Evolutionary conservation across 1,284 basidiomycete species (phyloP), one percentile per base, ranked within the genome.

Genomic region (Rhodotorula sp.): DNA sequence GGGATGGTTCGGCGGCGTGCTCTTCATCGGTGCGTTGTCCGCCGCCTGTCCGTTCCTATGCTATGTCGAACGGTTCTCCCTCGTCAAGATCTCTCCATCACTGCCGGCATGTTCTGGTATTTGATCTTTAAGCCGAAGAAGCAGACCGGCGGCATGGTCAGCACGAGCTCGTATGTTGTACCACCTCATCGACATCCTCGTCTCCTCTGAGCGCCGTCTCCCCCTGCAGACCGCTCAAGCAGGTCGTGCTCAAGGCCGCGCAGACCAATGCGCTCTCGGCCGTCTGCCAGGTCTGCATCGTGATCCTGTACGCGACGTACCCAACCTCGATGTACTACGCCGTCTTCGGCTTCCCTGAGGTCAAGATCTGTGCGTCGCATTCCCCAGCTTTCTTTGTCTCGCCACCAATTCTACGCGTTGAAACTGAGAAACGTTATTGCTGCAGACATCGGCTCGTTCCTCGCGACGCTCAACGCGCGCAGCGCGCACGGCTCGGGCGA

Each of bases 381-480:
- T 50, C 32, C 44, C 21, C 44, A 17, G 21, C 44, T 44, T 3
- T 34, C 17, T 0, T 32, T 22, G 17, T 8, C 32, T 10, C 2
- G 22, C 12, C 9, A n/a, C 27, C 4, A 10, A 10, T 27, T 12
- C 7, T 1, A 5, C 27, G 27, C 4, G 1, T 2, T n/a, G n/a
- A n/a, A 59, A 50, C n/a, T 19, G 21, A 51, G 22, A 6, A 22
- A 5, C 10, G 3, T 8, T 12, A 27, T 27, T 2, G 27, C 50
- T 21, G 27, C 41, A 60, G 58, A 61, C 60, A 41, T 55, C 39
- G 61, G 51, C 39, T 41, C 37, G 13, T 55, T 63, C 61, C 39
- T 63, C 10, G 51, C 61, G 19, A 54, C 61, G 25, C 61, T 63
- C 29, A 63, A 55, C 53, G 39, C 61, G 10, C 51, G 51, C 36